These are phyloP conservation scores for Zygosaccharomyces pseudobailii DNA, from an alignment of 1,139 yeast species.

Conservation along the genomic window DNA sequence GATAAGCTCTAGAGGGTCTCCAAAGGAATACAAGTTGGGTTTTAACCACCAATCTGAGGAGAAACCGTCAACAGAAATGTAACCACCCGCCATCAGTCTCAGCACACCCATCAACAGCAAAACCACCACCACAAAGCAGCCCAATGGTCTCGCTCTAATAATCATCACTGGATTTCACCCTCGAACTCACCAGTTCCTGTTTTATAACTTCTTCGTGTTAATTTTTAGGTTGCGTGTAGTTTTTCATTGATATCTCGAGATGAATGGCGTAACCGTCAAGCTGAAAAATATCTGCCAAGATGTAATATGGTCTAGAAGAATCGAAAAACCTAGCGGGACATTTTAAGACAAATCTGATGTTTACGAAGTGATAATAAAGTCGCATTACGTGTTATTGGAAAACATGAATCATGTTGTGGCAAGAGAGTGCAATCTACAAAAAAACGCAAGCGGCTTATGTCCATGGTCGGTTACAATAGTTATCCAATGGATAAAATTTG, in stretches of 20 bases:
- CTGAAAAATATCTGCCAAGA: not conserved
- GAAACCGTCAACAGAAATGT: not conserved
- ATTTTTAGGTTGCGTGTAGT: not conserved
- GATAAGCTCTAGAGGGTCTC: conserved; percentile 62
- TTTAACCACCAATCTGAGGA: conserved; percentile 24
- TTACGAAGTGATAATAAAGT: no score
- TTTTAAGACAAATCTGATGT: no score
- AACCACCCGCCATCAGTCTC: conserved; percentile 2
- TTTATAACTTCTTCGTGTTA: not conserved
- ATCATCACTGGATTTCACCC: conserved; percentile 1
- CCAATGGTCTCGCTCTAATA: conserved; percentile 7
- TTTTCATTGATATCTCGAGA: not conserved
- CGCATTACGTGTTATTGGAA: no score
- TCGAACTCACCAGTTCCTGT: not conserved
- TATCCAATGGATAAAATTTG: no score
- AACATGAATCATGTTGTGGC: no score
- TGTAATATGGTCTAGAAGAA: not conserved
- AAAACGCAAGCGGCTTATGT: no score
- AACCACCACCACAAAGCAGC: conserved; percentile 2
- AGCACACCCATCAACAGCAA: conserved; percentile 5
- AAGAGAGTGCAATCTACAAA: no score
- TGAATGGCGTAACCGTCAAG: not conserved
- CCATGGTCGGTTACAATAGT: no score
- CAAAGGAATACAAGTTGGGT: conserved; percentile 36
- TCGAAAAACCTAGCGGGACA: not conserved